Evolutionary conservation across 2,329 filamentous ascomycete species (phyloP).

Genomic region (Aspergillus sp.): DNA sequence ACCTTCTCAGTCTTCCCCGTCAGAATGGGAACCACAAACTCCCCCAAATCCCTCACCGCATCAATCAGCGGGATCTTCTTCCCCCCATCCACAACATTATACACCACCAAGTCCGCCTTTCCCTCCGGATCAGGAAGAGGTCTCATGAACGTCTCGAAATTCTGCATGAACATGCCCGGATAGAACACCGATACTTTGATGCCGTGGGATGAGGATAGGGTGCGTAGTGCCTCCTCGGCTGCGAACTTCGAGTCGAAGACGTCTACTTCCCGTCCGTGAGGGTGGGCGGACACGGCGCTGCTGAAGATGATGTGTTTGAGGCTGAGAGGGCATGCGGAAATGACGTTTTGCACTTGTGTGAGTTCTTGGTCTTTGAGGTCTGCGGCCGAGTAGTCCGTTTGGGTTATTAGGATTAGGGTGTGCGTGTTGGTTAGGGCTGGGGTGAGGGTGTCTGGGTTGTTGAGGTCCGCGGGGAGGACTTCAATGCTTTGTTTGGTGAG

Average conservation of each 20-base stretch:
- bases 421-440: constrained; percentile 50
- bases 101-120: constrained; percentile 30
- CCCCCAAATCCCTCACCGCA: constrained; percentile 40
- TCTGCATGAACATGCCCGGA: constrained; percentile 60
- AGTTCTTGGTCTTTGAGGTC: constrained; percentile 30
- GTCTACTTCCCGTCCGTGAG: constrained; percentile 27
- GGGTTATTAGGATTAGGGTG: constrained; percentile 40
- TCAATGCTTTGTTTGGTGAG: constrained; percentile 53
- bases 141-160: constrained; percentile 36
- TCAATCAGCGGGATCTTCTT: constrained; percentile 37
- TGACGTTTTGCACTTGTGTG: constrained; percentile 28
- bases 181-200: constrained; percentile 57
- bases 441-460: constrained; percentile 37
- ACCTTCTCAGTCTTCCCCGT: constrained; percentile 37
- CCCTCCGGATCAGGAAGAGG: constrained; percentile 13
- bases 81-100: constrained; percentile 24
- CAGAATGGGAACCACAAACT: constrained; percentile 41
- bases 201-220: constrained; percentile 41
- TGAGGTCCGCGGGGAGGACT: constrained; percentile 55
- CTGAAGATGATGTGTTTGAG: constrained; percentile 35
- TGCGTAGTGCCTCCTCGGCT: constrained; percentile 57
- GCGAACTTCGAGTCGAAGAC: constrained; percentile 62
- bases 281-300: constrained; percentile 24
- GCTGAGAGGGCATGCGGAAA: constrained; percentile 30
- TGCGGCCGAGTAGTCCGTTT: constrained; percentile 20